Evolutionary conservation across 768 basidiomycete genomes (phyloP).

Genomic region (Infundibulicybe gibba): DNA sequence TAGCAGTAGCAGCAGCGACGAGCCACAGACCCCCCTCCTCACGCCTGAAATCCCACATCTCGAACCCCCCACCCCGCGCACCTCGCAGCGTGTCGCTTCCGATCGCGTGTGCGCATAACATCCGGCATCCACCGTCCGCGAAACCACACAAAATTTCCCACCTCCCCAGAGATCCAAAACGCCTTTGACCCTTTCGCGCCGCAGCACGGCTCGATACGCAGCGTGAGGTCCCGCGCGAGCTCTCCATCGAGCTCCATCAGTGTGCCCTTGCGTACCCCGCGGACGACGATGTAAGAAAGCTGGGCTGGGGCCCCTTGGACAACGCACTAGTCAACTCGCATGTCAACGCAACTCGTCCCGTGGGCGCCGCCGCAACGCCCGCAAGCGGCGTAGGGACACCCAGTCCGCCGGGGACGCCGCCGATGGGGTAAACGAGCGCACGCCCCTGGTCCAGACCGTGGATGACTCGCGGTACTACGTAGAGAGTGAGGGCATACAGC

Average conservation of each 20-base stretch:
- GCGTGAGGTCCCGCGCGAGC: constrained; percentile 40
- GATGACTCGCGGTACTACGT: constrained; percentile 5
- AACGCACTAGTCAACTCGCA: constrained; percentile 43
- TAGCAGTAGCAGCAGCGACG: constrained; percentile 14
- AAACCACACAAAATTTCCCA: constrained; percentile 15
- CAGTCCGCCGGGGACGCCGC: constrained; percentile 1
- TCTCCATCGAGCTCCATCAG: constrained; percentile 82
- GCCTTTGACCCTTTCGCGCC: constrained; percentile 3
- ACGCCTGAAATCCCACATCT: constrained; percentile 4
- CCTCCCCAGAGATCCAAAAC: constrained; percentile 12
- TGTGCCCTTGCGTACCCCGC: constrained; percentile 63
- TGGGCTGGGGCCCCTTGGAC: constrained; percentile 63
- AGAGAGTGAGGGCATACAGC: constrained; percentile 1
- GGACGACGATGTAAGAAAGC: constrained; percentile 40
- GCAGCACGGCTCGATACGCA: constrained; percentile 24
- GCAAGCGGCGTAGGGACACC: constrained; percentile 13
- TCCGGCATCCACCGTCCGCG: constrained; percentile 58
- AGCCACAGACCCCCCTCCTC: constrained; percentile 12
- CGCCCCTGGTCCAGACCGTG: constrained; percentile 21
- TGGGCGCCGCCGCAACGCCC: constrained; percentile 7
- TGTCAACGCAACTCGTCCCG: constrained; percentile 14
- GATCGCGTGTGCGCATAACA: constrained; percentile 74
- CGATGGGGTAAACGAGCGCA: constrained; percentile 29
- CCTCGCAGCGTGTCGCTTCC: constrained; percentile 49
- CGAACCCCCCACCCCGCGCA: constrained; percentile 3